Percentiles rank a stretch among this genome's conserved stretches.
These are phyloP conservation scores for Urochloa ruziziensis DNA, from an alignment of 176 grass and related monocot species.

Conservation along the genomic window DNA sequence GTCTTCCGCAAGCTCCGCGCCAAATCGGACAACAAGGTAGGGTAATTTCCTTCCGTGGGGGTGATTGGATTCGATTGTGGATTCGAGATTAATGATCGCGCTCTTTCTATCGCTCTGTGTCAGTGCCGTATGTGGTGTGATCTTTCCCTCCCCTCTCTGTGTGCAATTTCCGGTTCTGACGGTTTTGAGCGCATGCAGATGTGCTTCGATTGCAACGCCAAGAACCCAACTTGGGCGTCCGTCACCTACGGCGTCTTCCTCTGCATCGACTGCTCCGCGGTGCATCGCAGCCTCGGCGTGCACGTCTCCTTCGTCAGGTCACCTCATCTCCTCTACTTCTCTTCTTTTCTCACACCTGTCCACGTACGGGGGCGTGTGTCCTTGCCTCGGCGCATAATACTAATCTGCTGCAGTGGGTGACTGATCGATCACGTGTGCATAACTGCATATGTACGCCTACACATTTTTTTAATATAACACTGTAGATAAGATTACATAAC, in stretches of 20 bases:
- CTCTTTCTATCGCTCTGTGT: no score
- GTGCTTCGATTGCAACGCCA: constrained; percentile 98
- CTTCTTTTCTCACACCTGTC: background rate
- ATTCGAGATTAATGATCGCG: background rate
- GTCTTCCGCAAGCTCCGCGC: constrained; percentile 86
- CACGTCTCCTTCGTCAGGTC: constrained; percentile 95
- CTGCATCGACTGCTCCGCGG: constrained; percentile 90
- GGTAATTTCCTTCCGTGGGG: background rate
- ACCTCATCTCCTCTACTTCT: background rate
- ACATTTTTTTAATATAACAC: background rate
- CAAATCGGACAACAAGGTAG: constrained; percentile 94
- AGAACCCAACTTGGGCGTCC: constrained; percentile 95
- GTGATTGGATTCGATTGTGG: background rate
- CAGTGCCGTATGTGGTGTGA: background rate
- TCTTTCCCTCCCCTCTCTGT: background rate
- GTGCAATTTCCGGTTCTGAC: background rate
- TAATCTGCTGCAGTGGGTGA: background rate
- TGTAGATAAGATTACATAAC: background rate
- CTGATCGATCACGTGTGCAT: constrained; percentile 2
- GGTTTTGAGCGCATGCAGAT: constrained; percentile 40
- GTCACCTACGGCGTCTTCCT: constrained; percentile 94
- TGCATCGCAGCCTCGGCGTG: constrained; percentile 91
- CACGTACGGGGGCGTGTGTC: constrained; percentile 10
- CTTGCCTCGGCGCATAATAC: background rate
- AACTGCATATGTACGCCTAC: background rate